Percentiles rank a stretch among this genome's conserved stretches.
Conservation (phyloP, 2,329 filamentous ascomycete genomes). For the Hirsutella thompsonii region DNA sequence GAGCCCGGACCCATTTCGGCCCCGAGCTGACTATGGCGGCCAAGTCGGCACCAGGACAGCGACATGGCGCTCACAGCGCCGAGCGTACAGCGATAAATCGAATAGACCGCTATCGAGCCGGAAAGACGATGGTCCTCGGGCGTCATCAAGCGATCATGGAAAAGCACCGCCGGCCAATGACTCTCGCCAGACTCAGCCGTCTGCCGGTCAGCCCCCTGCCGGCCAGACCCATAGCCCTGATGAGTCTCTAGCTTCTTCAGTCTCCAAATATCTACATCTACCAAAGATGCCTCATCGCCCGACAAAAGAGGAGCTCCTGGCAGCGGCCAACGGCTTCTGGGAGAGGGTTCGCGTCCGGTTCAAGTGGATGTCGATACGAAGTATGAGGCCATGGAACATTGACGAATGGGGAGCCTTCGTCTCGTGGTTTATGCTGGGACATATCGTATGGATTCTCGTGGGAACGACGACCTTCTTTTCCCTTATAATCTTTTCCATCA, state of each 20-base stretch:
- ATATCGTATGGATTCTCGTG: constrained; percentile 89
- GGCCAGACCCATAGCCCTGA: not conserved
- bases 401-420: constrained; percentile 92
- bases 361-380: constrained; percentile 96
- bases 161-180: not conserved
- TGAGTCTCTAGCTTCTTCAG: constrained; percentile 34
- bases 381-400: constrained; percentile 83
- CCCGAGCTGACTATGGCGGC: not conserved
- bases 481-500: constrained; percentile 77
- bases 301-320: constrained; percentile 83
- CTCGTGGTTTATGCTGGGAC: constrained; percentile 89
- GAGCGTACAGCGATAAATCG: not conserved
- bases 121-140: not conserved
- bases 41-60: not conserved
- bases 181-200: not conserved
- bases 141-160: not conserved
- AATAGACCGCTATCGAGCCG: not conserved
- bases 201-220: not conserved
- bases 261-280: constrained; percentile 48
- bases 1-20: not conserved
- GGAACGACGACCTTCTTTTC: constrained; percentile 98
- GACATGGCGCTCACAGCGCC: constrained; percentile 1
- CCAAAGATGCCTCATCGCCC: constrained; percentile 72
- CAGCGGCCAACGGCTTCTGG: constrained; percentile 87
- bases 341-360: constrained; percentile 80